Percentiles rank a stretch among this genome's conserved stretches.
These are phyloP conservation scores for Xerophyta viscosa DNA, from an alignment of 106 monocot species.

Conservation along the genomic window DNA sequence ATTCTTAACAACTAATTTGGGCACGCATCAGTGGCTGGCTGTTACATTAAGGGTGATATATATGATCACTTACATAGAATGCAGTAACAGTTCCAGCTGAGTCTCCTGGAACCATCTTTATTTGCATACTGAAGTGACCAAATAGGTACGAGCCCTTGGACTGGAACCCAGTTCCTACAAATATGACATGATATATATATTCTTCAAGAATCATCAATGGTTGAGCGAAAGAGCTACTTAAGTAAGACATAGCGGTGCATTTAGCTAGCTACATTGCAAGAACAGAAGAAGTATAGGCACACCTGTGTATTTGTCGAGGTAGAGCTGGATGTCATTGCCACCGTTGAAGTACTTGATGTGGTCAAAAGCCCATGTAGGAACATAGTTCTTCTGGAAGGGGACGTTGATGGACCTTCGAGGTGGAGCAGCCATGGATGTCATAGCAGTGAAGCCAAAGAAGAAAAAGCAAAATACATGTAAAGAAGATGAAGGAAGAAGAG, in stretches of 20 bases:
- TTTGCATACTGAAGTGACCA: slow-evolving; percentile 48
- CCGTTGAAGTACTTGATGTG: slow-evolving; percentile 17
- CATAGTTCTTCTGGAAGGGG: slow-evolving; percentile 13
- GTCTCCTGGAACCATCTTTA: slow-evolving; percentile 36
- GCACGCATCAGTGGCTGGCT: neutral
- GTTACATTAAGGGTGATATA: neutral
- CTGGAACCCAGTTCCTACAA: slow-evolving; percentile 32
- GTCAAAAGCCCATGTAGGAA: slow-evolving; percentile 11
- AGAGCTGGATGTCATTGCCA: slow-evolving; percentile 10
- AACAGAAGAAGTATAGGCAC: neutral
- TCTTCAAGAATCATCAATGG: neutral
- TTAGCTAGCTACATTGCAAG: neutral
- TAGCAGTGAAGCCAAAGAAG: neutral
- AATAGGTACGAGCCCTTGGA: slow-evolving; percentile 32
- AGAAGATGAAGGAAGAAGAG: neutral
- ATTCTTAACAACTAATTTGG: too few species aligned
- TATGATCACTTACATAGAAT: slow-evolving; percentile 29
- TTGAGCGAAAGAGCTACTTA: neutral
- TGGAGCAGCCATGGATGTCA: slow-evolving; percentile 4
- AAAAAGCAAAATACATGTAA: neutral
- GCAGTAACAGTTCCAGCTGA: slow-evolving; percentile 44
- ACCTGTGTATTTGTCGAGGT: slow-evolving; percentile 14
- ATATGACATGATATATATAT: neutral
- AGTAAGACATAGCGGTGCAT: too few species aligned
- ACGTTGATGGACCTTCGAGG: slow-evolving; percentile 7